Conservation (phyloP, 805 yeast species). For the Lipomyces yamadae region DNA sequence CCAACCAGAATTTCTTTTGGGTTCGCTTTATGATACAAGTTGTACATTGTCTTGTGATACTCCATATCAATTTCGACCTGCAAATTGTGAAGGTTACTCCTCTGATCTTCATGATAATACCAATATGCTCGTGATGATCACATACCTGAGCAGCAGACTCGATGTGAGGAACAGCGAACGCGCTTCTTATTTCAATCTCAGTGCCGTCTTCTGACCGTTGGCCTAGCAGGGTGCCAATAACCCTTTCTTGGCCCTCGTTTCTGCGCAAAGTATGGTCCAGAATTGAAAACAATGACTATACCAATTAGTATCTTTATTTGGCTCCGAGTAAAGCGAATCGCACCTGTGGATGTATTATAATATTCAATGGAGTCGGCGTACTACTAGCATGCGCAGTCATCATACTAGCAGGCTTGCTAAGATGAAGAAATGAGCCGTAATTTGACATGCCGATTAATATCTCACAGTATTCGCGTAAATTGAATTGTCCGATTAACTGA, state of each 20-base stretch:
- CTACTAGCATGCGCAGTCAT: conserved; percentile 10
- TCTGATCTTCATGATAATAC: background rate
- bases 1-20: conserved; percentile 81
- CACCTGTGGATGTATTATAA: conserved; percentile 39
- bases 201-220: conserved; percentile 81
- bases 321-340: background rate
- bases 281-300: conserved; percentile 60
- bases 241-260: conserved; percentile 57
- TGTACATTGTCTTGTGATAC: conserved; percentile 70
- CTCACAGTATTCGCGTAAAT: background rate
- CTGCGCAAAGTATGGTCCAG: conserved; percentile 71
- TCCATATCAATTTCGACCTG: conserved; percentile 72
- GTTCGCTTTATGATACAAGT: conserved; percentile 73
- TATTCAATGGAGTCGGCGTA: conserved; percentile 37
- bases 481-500: conserved; percentile 9
- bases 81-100: background rate
- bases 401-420: conserved; percentile 33
- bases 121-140: background rate
- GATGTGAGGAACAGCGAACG: conserved; percentile 79
- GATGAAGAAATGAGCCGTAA: conserved; percentile 34
- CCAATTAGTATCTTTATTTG: background rate
- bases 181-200: conserved; percentile 71
- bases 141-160: conserved; percentile 68
- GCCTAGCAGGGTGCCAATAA: conserved; percentile 84
- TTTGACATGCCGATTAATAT: conserved; percentile 4